phyloP scores from a whole-genome alignment of 352 stramenopile species.

The Phytopythium delawarense region DNA sequence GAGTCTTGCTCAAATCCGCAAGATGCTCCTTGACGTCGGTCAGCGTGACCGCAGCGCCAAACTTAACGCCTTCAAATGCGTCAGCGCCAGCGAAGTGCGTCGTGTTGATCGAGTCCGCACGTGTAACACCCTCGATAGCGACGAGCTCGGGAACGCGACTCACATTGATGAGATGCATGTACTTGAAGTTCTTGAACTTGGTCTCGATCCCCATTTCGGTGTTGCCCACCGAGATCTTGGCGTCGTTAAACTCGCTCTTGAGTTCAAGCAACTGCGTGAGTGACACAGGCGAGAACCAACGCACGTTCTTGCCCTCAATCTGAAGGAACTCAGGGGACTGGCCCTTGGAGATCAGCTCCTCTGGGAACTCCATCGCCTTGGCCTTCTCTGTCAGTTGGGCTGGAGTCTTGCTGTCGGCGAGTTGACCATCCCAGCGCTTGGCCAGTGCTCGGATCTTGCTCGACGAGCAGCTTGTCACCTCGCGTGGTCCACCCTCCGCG shows the following conservation, averaged over 20 bases:
- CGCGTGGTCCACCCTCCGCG: conserved; percentile 17
- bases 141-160: conserved; percentile 64
- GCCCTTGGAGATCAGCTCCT: conserved; percentile 57
- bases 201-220: conserved; percentile 96
- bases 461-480: conserved; percentile 60
- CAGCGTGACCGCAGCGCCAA: conserved; percentile 80
- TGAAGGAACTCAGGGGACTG: conserved; percentile 50
- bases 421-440: conserved; percentile 25
- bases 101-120: conserved; percentile 47
- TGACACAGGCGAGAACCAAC: conserved; percentile 92
- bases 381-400: conserved; percentile 14
- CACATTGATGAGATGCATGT: conserved; percentile 64
- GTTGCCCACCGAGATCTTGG: conserved; percentile 95
- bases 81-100: conserved; percentile 31
- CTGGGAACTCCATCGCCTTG: conserved; percentile 35
- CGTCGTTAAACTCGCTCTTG: conserved; percentile 74
- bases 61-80: conserved; percentile 57
- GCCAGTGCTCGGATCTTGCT: conserved; percentile 60
- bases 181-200: conserved; percentile 91
- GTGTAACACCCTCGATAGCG: conserved; percentile 30
- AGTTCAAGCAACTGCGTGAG: conserved; percentile 86
- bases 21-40: conserved; percentile 67
- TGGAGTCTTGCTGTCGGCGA: conserved; percentile 13
- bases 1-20: conserved; percentile 24
- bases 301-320: conserved; percentile 66